Evolutionary conservation across 2,329 filamentous ascomycete genomes (phyloP).

Genomic region (Hypoxylon sp.): DNA sequence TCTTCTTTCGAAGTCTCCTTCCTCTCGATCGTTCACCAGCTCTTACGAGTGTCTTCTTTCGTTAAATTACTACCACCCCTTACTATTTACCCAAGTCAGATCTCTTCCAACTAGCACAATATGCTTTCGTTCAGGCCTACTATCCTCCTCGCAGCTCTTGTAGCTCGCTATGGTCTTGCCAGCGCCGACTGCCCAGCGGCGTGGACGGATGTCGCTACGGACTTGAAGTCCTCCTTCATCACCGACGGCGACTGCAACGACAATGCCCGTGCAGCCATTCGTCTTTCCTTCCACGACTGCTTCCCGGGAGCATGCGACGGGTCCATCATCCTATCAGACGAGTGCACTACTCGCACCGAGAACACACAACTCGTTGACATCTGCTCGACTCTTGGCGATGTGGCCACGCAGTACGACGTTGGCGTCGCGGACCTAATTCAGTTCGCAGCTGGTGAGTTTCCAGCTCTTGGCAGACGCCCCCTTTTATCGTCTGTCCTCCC

Average conservation of each 20-base stretch:
- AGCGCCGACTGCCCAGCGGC: constrained; percentile 42
- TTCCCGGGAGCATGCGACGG: constrained; percentile 49
- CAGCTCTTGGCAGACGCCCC: neutral
- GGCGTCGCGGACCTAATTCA: constrained; percentile 48
- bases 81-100: neutral
- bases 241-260: constrained; percentile 42
- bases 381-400: constrained; percentile 43
- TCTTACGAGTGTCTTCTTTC: neutral
- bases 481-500: neutral
- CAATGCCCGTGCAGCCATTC: constrained; percentile 47
- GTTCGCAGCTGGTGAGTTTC: constrained; percentile 47
- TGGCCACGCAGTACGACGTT: constrained; percentile 42
- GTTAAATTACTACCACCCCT: neutral
- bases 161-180: constrained; percentile 15
- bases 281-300: constrained; percentile 49
- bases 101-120: constrained; percentile 2
- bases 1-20: constrained; percentile 1
- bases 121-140: constrained; percentile 35
- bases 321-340: constrained; percentile 47
- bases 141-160: constrained; percentile 26
- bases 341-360: constrained; percentile 45
- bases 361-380: constrained; percentile 45
- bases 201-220: constrained; percentile 45
- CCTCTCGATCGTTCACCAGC: constrained; percentile 4
- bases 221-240: constrained; percentile 41